Conservation (phyloP, 1,284 basidiomycete species). For the Trichosporon sp. region DNA sequence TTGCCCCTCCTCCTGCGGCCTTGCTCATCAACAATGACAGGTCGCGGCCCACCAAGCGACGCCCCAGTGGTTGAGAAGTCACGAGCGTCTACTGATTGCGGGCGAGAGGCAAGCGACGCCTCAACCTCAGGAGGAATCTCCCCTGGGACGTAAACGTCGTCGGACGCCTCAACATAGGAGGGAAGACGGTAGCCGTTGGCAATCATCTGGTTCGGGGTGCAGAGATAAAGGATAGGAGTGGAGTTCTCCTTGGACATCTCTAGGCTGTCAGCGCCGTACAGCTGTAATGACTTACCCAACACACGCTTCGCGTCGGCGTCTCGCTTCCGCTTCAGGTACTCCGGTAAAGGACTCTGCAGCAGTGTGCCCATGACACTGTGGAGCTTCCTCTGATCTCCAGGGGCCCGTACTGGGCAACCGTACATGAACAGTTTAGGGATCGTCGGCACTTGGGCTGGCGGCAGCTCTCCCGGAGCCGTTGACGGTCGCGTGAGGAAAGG, state of each 20-base stretch:
- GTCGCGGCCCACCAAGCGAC: background rate
- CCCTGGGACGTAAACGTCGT: constrained; percentile 31
- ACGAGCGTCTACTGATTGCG: background rate
- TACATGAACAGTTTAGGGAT: constrained; percentile 79
- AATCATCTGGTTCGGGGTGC: constrained; percentile 76
- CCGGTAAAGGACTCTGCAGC: constrained; percentile 71
- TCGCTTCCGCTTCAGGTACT: constrained; percentile 64
- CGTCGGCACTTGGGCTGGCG: constrained; percentile 58
- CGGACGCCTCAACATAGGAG: constrained; percentile 59
- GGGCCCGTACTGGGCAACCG: constrained; percentile 81
- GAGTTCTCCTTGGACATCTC: constrained; percentile 18
- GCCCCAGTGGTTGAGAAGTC: background rate
- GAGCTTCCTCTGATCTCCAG: constrained; percentile 76
- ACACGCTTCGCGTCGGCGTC: constrained; percentile 50
- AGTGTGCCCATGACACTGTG: constrained; percentile 77
- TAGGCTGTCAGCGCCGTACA: constrained; percentile 2
- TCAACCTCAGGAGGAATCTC: constrained; percentile 15
- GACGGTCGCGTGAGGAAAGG: constrained; percentile 58
- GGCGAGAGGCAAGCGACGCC: constrained; percentile 9
- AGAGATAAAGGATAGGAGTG: constrained; percentile 62
- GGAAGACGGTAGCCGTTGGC: constrained; percentile 85
- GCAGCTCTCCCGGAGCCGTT: constrained; percentile 29
- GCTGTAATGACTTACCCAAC: constrained; percentile 23
- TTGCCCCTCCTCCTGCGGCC: constrained; percentile 49
- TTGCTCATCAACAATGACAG: constrained; percentile 15